Conservation (phyloP, 192 early-diverging fungal genomes). For the Kickxella alabastrina region DNA sequence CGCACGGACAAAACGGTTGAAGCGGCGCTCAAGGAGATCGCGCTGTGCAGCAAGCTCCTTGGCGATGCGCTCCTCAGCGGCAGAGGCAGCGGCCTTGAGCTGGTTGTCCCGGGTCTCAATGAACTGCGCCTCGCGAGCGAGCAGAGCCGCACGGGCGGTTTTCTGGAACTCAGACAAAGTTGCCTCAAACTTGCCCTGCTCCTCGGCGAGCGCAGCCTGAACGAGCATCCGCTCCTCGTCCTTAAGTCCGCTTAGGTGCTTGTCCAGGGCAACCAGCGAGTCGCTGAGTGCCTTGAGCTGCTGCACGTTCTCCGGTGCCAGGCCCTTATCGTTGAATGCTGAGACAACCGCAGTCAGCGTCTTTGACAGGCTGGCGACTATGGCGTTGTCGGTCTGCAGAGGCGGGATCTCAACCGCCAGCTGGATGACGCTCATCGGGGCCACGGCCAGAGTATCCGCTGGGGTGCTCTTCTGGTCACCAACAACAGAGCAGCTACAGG, state of each 20-base stretch:
- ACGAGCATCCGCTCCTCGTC: constrained; percentile 48
- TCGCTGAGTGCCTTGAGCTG: constrained; percentile 47
- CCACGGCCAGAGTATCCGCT: constrained; percentile 7
- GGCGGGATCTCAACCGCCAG: constrained; percentile 48
- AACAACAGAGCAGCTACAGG: background rate
- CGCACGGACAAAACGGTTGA: constrained; percentile 70
- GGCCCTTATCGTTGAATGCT: constrained; percentile 32
- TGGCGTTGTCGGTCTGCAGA: constrained; percentile 29
- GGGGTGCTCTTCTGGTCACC: constrained; percentile 1
- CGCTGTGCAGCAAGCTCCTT: constrained; percentile 63
- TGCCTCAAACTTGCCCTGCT: constrained; percentile 55
- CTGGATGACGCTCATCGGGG: constrained; percentile 25
- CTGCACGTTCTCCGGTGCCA: constrained; percentile 35
- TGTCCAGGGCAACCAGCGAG: constrained; percentile 48
- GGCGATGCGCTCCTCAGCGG: constrained; percentile 55
- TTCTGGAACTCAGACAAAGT: constrained; percentile 50
- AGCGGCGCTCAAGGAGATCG: constrained; percentile 70
- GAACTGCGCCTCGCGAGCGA: constrained; percentile 51
- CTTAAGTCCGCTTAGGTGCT: constrained; percentile 50
- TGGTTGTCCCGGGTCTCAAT: constrained; percentile 51
- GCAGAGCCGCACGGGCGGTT: constrained; percentile 47
- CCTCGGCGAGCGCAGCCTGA: constrained; percentile 57
- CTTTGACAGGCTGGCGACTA: constrained; percentile 26
- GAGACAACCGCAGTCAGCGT: constrained; percentile 32
- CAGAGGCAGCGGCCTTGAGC: constrained; percentile 43